Conservation (phyloP, 208 protist species). For the Leishmania major region DNA sequence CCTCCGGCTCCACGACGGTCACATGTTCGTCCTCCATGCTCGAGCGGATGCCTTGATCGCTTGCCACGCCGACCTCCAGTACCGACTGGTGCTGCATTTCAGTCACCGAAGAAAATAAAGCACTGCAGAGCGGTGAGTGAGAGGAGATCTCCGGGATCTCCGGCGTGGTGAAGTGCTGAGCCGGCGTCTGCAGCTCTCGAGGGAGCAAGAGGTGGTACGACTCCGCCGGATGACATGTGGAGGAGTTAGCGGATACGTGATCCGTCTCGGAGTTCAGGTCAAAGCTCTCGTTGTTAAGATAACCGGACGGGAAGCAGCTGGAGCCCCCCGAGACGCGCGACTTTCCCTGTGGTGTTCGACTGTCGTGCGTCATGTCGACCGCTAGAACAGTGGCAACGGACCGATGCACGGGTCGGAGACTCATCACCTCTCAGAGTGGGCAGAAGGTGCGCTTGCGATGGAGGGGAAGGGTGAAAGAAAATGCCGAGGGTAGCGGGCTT, state of each 20-base stretch:
- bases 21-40: constrained; percentile 87
- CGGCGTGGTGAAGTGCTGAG: constrained; percentile 6
- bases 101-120: constrained; percentile 17
- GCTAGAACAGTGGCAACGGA: not conserved
- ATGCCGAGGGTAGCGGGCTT: not conserved
- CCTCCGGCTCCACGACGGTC: constrained; percentile 43
- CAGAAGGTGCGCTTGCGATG: not conserved
- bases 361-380: not conserved
- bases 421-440: not conserved
- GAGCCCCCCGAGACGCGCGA: constrained; percentile 5
- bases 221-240: constrained; percentile 6
- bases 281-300: constrained; percentile 21
- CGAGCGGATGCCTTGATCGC: constrained; percentile 76
- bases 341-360: not conserved
- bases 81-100: constrained; percentile 24
- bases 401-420: not conserved
- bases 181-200: constrained; percentile 7
- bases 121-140: constrained; percentile 8
- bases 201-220: constrained; percentile 2
- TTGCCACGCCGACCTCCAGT: constrained; percentile 60
- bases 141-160: not conserved
- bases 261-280: constrained; percentile 27
- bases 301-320: constrained; percentile 3
- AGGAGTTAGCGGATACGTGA: constrained; percentile 17
- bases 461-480: not conserved